A percentile compares a stretch with the other conserved stretches of the same genome.
These are phyloP conservation scores for Metarhizium rileyi DNA, from an alignment of 2,329 filamentous ascomycete species.

Conservation along the genomic window DNA sequence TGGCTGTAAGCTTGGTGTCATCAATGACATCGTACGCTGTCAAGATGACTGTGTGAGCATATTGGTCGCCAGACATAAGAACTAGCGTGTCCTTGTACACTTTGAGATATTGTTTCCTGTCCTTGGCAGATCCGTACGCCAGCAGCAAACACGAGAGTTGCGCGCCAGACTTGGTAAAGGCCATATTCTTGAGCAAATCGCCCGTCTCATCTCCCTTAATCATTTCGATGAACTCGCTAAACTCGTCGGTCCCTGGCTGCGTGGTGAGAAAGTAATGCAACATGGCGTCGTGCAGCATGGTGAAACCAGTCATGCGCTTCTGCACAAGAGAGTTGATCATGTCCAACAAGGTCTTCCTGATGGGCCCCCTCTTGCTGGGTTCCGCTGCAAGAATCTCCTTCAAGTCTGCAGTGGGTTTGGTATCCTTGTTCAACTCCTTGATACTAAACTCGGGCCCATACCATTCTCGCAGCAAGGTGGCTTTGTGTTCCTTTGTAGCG, in stretches of 20 bases:
- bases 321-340: conserved; percentile 89
- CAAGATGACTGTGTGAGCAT: conserved; percentile 74
- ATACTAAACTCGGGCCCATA: conserved; percentile 90
- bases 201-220: conserved; percentile 87
- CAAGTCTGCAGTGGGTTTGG: conserved; percentile 57
- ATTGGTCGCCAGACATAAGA: conserved; percentile 68
- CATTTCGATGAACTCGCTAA: conserved; percentile 78
- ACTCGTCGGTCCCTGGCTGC: conserved; percentile 67
- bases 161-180: conserved; percentile 85
- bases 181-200: conserved; percentile 87
- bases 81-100: conserved; percentile 85
- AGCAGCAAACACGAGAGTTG: conserved; percentile 72
- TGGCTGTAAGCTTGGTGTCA: conserved; percentile 81
- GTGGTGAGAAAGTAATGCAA: conserved; percentile 86
- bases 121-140: conserved; percentile 81
- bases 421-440: conserved; percentile 50
- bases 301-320: conserved; percentile 95
- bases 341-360: conserved; percentile 76
- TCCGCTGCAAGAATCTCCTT: conserved; percentile 62
- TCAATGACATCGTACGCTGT: conserved; percentile 86
- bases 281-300: conserved; percentile 97
- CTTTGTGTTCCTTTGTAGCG: conserved; percentile 79
- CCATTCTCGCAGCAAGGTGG: conserved; percentile 81
- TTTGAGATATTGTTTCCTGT: conserved; percentile 79
- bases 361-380: conserved; percentile 77